Base-by-base conservation (phyloP, 1,284 basidiomycete species). In the Trichosporon ovoides region DNA sequence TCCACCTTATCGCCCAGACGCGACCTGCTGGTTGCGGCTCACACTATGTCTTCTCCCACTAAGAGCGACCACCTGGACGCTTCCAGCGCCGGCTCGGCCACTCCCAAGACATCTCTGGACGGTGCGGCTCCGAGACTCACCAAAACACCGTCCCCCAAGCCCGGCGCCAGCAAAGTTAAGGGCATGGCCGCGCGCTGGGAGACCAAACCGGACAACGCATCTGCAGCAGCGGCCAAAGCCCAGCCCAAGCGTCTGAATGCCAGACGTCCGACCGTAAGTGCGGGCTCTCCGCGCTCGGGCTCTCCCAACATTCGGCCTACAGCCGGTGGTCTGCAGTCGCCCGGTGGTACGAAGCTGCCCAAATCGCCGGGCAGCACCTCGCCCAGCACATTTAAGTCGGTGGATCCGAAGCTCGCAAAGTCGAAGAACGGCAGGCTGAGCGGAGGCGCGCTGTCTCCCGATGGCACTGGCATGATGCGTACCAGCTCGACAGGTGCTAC, bases 101-200 rank as follows among this genome's bases (percentile, higher is more conserved):
- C 49, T 14, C 33, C 33, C 49, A 51, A 35, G 34, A 19, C 49
- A 18, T 34, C 34, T 12, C 11, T 51, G 18, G 33, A 51, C 34
- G 19, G 16, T 14, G 6, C 5, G n/a, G 37, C 37, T 16, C 9
- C 28, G 28, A 28, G 43, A 16, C 19, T 24, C 7, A 22, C 43
- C 33, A 51, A 51, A 14, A 51, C 34, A 33, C 34, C 49, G 18
- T 51, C 49, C n/a, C 49, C 49, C 31, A 31, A 28, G 5, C 34
- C 38, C 13, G 20, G 11, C 14, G 48, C 55, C 14, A 62, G 50
- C 38, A 48, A 56, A 36, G 61, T 63, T n/a, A 59, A 57, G 28
- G 58, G 56, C n/a, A 50, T 52, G 16, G 61, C 61, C 13, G 59
- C 61, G 12, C 34, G 54, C 48, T 63, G 61, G 61, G 61, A 63